Evolutionary conservation across 768 basidiomycete species (phyloP), one percentile per base, ranked within the genome.

Genomic region (Lactifluus subvellereus): DNA sequence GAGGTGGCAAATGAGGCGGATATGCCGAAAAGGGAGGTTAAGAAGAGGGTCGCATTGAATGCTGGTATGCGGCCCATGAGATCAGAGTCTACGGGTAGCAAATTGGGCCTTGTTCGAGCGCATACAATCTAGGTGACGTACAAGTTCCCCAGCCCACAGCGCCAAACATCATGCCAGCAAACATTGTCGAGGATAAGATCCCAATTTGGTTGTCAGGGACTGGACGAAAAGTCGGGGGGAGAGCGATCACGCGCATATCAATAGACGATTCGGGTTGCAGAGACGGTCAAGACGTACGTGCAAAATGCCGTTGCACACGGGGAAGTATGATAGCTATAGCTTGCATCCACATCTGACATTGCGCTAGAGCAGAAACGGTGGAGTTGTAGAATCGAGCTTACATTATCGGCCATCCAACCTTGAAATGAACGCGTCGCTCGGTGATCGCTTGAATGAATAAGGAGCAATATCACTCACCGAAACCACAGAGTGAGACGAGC

Each of bases 91-190:
- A 68, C 51, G 22, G 57, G 16, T 16, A 22, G 14, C 14, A 57
- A 54, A 32, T 38, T 54, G 11, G 55, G 37, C 10, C 57, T 60
- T 48, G 33, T 16, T 33, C 37, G 20, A 8, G 30, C 48, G 56
- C 43, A 57, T 20, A 33, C 37, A 47, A 40, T 8, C 4, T 14
- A 8, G 13, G 18, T 6, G 10, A 76, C 84, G 57, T 68, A 88
- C 91, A 94, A 27, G 90, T 87, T 60, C 95, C 95, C 94, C 95
- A 94, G 4, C 88, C 90, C 9, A 94, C 75, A 1, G 91, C 89
- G 1, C 95, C 92, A 55, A 97, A 71, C 94, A 98, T 97, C 96
- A 98, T 98, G n/a, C 96, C 92, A 11, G 82, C 85, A 71, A 94
- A 94, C 83, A 92, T 94, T 4, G 89, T 86, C 4, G 93, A 91